Evolutionary conservation across 192 early-diverging fungal genomes (phyloP), one percentile per base, ranked within the genome.

Genomic region (Dissophora globulifera): DNA sequence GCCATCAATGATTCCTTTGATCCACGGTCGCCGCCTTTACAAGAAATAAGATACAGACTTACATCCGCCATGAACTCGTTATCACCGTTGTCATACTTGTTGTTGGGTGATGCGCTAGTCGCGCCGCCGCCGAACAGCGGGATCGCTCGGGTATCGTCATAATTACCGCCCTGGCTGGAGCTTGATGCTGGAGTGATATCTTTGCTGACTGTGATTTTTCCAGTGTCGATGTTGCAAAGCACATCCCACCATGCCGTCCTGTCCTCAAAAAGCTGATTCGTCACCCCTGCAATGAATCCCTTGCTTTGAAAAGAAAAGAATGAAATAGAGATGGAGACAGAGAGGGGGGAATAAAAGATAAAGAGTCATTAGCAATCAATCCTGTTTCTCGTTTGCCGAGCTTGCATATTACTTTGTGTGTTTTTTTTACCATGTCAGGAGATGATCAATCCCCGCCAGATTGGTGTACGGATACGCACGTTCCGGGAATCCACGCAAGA

Each of bases 201-300:
- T 38, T 92, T 93, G 68, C 93, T 95, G 41, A 98, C 91, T n/a
- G 90, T 93, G 52, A 98, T 95, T 66, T 92, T 93, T 50, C 94
- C 94, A 2, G 95, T 94, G 62, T 91, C 93, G 60, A 98, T 93
- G 72, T 97, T 95, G 78, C 92, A 97, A 19, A 96, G 83, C n/a
- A 98, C 85, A 84, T 98, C 96, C 95, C 95, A 98, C 94, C 95
- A 95, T 50, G 88, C 82, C 13, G 92, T 85, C 33, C 95, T 91
- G 68, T 97, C 93, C 69, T 96, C 95, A 82, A 97, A 96, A 1
- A 92, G 87, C n/a, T 94, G 93, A 79, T 98, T 97, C 0, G 96
- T 96, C 11, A 97, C 95, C 16, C 96, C 96, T 4, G 96, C 96
- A 79, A 98, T 95, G 78, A 93, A 98, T 7, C 94, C 95, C 20